Conservation (phyloP, 2,329 filamentous ascomycete species). For the Rhytidhysteron rufulum region DNA sequence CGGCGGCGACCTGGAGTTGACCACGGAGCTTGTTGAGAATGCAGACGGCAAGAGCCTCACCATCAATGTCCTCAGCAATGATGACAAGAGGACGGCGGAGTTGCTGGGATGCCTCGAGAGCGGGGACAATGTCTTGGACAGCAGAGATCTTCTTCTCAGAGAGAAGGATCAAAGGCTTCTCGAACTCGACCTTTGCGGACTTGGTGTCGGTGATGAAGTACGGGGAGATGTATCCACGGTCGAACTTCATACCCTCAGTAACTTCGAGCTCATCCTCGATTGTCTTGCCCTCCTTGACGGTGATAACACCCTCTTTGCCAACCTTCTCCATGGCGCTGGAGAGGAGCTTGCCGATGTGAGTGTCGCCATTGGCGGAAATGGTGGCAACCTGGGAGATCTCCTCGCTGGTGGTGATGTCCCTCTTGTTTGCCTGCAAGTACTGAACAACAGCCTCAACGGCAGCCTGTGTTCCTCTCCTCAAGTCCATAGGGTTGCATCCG, state of each 20-base stretch:
- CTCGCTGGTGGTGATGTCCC: slow-evolving; percentile 93
- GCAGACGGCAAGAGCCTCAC: slow-evolving; percentile 96
- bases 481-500: slow-evolving; percentile 99
- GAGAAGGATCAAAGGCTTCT: slow-evolving; percentile 97
- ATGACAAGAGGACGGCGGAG: slow-evolving; percentile 93
- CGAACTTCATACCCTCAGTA: slow-evolving; percentile 99
- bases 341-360: slow-evolving; percentile 91
- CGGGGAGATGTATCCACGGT: slow-evolving; percentile 95
- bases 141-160: slow-evolving; percentile 99
- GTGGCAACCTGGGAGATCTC: slow-evolving; percentile 98
- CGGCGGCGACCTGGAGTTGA: slow-evolving; percentile 95
- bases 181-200: slow-evolving; percentile 98
- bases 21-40: slow-evolving; percentile 99
- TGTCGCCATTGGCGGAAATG: slow-evolving; percentile 95
- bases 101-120: slow-evolving; percentile 94
- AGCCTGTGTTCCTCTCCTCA: slow-evolving; percentile 93
- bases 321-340: slow-evolving; percentile 99
- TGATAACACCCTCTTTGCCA: slow-evolving; percentile 99
- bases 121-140: slow-evolving; percentile 97
- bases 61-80: slow-evolving; percentile 98
- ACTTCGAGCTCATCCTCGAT: slow-evolving; percentile 96
- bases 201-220: slow-evolving; percentile 99
- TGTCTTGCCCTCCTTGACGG: slow-evolving; percentile 99
- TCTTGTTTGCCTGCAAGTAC: slow-evolving; percentile 92
- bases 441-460: slow-evolving; percentile 93